Conservation (phyloP, 345 rosid species). For the Hevea brasiliensis region DNA sequence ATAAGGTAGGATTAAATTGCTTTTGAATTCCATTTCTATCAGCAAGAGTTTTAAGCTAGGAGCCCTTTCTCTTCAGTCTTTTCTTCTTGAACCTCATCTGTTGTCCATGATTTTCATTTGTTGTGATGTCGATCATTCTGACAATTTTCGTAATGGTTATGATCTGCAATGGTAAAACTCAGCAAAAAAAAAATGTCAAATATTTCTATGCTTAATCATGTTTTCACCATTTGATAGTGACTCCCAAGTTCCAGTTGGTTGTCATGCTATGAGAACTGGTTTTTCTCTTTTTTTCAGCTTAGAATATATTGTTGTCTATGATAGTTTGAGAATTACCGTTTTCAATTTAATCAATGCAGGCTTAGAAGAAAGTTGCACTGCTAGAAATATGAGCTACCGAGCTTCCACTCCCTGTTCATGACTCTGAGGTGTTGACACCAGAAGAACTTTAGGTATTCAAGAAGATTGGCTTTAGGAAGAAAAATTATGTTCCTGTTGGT, state of each 20-base stretch:
- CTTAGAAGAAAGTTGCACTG: conserved; percentile 92
- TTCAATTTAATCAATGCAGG: conserved; percentile 44
- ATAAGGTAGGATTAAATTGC: not conserved
- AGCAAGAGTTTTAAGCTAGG: not conserved
- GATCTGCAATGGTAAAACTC: not conserved
- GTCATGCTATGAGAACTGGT: not conserved
- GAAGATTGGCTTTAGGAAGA: conserved; percentile 91
- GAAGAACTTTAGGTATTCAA: conserved; percentile 86
- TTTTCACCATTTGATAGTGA: not conserved
- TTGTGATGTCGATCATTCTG: not conserved
- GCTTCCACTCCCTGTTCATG: conserved; percentile 78
- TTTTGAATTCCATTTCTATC: not conserved
- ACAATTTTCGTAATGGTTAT: not conserved
- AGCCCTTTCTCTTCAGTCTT: not conserved
- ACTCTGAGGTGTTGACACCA: conserved; percentile 80
- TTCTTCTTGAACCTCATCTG: not conserved
- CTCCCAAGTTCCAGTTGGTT: not conserved
- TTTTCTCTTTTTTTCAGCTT: not conserved
- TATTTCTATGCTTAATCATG: not conserved
- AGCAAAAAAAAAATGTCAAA: not conserved
- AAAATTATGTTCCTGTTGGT: conserved; percentile 94
- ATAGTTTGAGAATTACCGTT: not conserved
- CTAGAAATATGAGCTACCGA: conserved; percentile 91
- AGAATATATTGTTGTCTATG: not conserved
- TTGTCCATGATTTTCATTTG: not conserved